Evolutionary conservation across 257 asterid species (phyloP), one percentile per base, ranked within the genome.

Genomic region (Leptodermis oblonga): DNA sequence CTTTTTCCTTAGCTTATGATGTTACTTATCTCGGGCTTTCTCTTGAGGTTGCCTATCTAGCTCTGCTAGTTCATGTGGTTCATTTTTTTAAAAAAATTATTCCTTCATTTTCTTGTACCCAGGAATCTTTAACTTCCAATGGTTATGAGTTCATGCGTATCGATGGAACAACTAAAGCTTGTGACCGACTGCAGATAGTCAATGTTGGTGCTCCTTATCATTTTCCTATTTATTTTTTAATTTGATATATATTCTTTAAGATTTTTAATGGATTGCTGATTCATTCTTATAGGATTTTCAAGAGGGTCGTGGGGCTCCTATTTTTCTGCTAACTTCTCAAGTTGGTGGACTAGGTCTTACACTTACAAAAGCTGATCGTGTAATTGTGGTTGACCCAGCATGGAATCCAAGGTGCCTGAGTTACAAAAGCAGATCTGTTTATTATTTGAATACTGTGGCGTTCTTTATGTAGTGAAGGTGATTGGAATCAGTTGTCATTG

Each of bases 261-360:
- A 9, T 63, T 46, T 60, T 58, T 65, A 55, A 56, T 60, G 69
- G 23, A 67, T 51, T 67, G 17, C 41, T 45, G 28, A 18, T 70
- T 9, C 53, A 77, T 69, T 66, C 66, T 80, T 73, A 17, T 67
- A 93, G 98, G 96, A 93, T 67, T 93, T 93, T 79, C 98, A 93
- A 86, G 98, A 88, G 70, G 95, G 96, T 26, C 72, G 46, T 36
- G 88, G 96, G 67, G 90, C 90, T 65, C 83, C 95, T 58, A 83
- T 93, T 56, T 93, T 93, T 77, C 95, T 93, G 66, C 77, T 93
- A 78, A 93, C 97, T 53, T 85, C 97, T 74, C 97, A 88, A 87
- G 98, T 93, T 71, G 98, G 98, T 39, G 98, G 98, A 69, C 79
- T 93, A 74, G 98, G 98, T 74, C 94, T 93, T 69, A 93, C 98